Conservation (phyloP, 805 yeast species). For the Wickerhamiella nectarea region DNA sequence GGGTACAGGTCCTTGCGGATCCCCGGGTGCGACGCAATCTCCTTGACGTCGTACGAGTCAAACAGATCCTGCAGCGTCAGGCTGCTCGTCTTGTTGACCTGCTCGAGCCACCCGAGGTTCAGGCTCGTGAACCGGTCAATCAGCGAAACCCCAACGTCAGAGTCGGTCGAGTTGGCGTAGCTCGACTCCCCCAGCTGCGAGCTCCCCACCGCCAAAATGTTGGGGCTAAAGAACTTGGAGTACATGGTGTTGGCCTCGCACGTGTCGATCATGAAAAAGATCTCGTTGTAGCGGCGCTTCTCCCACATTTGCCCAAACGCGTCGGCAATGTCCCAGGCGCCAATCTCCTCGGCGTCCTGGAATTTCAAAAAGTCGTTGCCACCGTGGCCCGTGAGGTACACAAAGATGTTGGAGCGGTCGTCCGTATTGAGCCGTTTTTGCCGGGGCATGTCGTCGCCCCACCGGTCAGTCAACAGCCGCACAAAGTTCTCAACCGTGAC, state of each 20-base stretch:
- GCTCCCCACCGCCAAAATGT: slow-evolving; percentile 84
- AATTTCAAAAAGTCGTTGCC: slow-evolving; percentile 95
- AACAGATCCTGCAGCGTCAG: slow-evolving; percentile 72
- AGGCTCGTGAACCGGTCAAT: slow-evolving; percentile 92
- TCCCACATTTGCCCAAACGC: slow-evolving; percentile 96
- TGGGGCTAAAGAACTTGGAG: slow-evolving; percentile 81
- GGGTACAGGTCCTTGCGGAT: slow-evolving; percentile 66
- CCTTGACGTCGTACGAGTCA: slow-evolving; percentile 68
- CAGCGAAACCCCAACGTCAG: slow-evolving; percentile 93
- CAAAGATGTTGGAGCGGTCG: slow-evolving; percentile 84
- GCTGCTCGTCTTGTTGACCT: slow-evolving; percentile 59
- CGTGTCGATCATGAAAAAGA: slow-evolving; percentile 94
- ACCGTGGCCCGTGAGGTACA: slow-evolving; percentile 97
- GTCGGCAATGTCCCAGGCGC: slow-evolving; percentile 89
- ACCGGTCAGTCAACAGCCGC: slow-evolving; percentile 83
- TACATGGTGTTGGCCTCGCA: slow-evolving; percentile 99
- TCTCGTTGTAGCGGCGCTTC: slow-evolving; percentile 87
- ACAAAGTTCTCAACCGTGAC: slow-evolving; percentile 95
- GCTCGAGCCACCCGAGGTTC: slow-evolving; percentile 63
- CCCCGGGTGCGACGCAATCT: slow-evolving; percentile 90
- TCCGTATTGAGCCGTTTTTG: slow-evolving; percentile 84
- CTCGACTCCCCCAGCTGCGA: slow-evolving; percentile 78
- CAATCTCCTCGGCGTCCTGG: slow-evolving; percentile 96
- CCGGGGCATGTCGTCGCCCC: slow-evolving; percentile 90
- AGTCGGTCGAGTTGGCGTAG: slow-evolving; percentile 90